Base-by-base conservation (phyloP, 2,329 filamentous ascomycete genomes). In the Sporothrix brasiliensis region DNA sequence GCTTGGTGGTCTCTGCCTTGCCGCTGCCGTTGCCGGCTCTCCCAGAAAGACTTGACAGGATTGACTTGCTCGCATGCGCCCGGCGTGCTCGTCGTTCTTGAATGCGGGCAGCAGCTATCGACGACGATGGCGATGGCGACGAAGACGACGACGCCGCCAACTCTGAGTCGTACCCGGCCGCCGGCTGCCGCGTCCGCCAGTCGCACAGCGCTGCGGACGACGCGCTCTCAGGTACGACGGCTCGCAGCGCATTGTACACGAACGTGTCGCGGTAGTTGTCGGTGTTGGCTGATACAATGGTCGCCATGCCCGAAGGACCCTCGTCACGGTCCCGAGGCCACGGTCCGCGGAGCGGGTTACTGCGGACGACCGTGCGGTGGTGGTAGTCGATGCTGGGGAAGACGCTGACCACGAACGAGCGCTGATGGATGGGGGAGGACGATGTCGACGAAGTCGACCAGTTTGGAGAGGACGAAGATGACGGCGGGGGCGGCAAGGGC, bases 371-470 rank as follows among this genome's bases (percentile, higher is more conserved):
- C 3, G 76, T 75, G 34, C 75, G 74, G 77, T 86, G 84, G 58
- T 76, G 73, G 75, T 84, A 84, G 19, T 77, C 74, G 21, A 77
- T 76, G 41, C 76, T 77, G 2, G 79, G 78, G 67, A 79, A 81
- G 56, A 85, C 80, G 67, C 81, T 77, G 21, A 86, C 74, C 14
- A 76, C 77, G 73, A 85, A 86, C 24, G 81, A 77, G 65, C 76
- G 79, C 50, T 78, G 74, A 73, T 14, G 34, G 70, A 44, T 27
- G 60, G 67, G 27, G 41, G 50, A 44, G 2, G 19, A 24, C 14
- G 67, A 24, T 4, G 53, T 13, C 56, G 49, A 41, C 5, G 16
- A 24, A 4, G 67, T 24, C 4, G 53, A 53, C 49, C 50, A 54
- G 13, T 24, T 10, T 16, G 53, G 27, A 39, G 54, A 52, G 1